Evolutionary conservation across 2,329 filamentous ascomycete species (phyloP), one percentile per base, ranked within the genome.

Genomic region (Thelonectria rubi): DNA sequence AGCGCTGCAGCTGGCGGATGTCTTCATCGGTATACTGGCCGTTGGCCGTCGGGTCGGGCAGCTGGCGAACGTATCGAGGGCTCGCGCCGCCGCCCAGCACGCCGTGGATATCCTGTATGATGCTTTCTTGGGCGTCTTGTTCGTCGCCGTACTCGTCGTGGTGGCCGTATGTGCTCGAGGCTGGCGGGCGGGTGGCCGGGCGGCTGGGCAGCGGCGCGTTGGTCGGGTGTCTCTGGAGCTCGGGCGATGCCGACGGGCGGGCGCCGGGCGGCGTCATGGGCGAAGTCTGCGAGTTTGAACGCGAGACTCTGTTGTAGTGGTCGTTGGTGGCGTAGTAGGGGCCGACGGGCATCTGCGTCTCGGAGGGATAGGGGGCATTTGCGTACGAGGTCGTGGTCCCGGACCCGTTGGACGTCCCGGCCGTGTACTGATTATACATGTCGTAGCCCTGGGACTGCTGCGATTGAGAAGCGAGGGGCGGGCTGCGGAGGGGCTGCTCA

Each of bases 91-190:
- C 74, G 3, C 79, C 79, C 46, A 87, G 70, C 65, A 86, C 83
- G 10, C 81, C 83, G 61, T 86, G 84, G 52, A 88, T 86, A 51
- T 87, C 84, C 55, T 86, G 78, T 69, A 87, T 85, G 32, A 88
- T 80, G 66, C 78, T 82, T 40, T 86, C 84, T 60, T 86, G 83
- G 4, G 78, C 77, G 11, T 77, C 62, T 45, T 76, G 76, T 49
- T 83, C 81, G 40, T 76, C 73, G 46, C 49, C 66, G 32, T 72
- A 69, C 15, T 78, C 71, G 42, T 77, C 72, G 11, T 74, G 65
- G 11, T 68, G 68, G n/a, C 74, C 76, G 66, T 79, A 78, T 2
- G 77, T 72, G n/a, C 70, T 73, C 81, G 73, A 73, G 43, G 80
- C 78, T 59, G 84, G 81, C 3, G 77, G 74, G 39, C 80, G 76